phyloP scores from a whole-genome alignment of 305 asterid genomes.

The Withania somnifera region DNA sequence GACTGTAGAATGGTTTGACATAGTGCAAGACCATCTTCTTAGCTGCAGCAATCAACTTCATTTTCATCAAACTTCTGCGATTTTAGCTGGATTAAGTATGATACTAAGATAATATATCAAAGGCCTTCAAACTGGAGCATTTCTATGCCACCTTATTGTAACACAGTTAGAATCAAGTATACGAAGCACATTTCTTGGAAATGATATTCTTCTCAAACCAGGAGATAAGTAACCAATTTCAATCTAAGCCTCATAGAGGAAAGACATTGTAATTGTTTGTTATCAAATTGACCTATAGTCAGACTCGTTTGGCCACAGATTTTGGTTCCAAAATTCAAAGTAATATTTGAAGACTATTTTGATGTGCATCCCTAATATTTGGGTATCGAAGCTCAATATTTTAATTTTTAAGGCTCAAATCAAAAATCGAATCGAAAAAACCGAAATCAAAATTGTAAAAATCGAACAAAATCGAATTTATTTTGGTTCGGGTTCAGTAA shows the following conservation, averaged over 20 bases:
- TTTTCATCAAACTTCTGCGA: background rate
- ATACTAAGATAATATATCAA: background rate
- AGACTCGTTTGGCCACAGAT: background rate
- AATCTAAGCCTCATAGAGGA: background rate
- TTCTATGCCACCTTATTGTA: background rate
- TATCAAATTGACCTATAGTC: background rate
- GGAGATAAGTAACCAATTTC: background rate
- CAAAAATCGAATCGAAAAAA: too few relatives aligned
- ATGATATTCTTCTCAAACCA: background rate
- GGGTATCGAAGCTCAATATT: too few relatives aligned
- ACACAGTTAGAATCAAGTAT: background rate
- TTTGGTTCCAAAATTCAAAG: background rate
- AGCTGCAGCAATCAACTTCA: conserved; percentile 28
- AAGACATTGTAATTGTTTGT: background rate
- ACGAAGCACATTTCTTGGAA: background rate
- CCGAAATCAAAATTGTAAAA: too few relatives aligned
- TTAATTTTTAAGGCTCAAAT: too few relatives aligned
- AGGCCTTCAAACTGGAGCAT: background rate
- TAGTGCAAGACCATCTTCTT: conserved; percentile 40
- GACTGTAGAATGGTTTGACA: conserved; percentile 46
- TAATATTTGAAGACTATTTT: background rate
- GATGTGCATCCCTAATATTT: too few relatives aligned
- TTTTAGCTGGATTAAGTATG: background rate
- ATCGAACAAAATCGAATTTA: too few relatives aligned
- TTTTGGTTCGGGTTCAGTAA: too few relatives aligned